Evolutionary conservation across 2,329 filamentous ascomycete species (phyloP).

Genomic region (Knoxdaviesia capensis): DNA sequence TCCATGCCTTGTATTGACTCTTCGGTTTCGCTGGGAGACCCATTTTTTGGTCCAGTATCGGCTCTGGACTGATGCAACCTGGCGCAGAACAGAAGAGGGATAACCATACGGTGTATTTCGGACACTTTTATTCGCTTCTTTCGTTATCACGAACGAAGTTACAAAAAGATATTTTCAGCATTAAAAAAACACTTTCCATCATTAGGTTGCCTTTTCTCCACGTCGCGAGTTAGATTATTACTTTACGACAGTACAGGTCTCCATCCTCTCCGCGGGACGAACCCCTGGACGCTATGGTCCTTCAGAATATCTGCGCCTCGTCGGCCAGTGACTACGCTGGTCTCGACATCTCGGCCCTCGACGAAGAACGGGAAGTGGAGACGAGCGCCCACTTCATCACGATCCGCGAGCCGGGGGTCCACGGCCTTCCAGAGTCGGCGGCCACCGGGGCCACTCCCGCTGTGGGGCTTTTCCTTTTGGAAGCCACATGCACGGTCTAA

Average conservation of each 20-base stretch:
- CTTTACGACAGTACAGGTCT: slow-evolving; percentile 19
- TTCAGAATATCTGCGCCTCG: slow-evolving; percentile 34
- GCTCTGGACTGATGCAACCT: too few relatives aligned
- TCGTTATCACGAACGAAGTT: too few relatives aligned
- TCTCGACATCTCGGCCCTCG: slow-evolving; percentile 35
- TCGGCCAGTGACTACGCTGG: slow-evolving; percentile 46
- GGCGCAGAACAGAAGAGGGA: too few relatives aligned
- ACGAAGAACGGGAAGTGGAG: slow-evolving; percentile 40
- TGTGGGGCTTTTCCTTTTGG: slow-evolving; percentile 4
- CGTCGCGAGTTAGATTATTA: not conserved
- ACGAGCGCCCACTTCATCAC: slow-evolving; percentile 4
- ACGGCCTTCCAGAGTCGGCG: slow-evolving; percentile 4
- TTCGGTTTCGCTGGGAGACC: too few relatives aligned
- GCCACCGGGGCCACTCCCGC: slow-evolving; percentile 10
- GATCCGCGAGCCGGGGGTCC: not conserved
- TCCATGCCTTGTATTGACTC: too few relatives aligned
- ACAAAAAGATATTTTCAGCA: too few relatives aligned
- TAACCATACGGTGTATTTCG: too few relatives aligned
- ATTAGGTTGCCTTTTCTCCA: too few relatives aligned
- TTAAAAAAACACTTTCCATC: too few relatives aligned
- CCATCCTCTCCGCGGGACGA: slow-evolving; percentile 40
- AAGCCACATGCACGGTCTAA: slow-evolving; percentile 45
- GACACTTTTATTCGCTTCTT: too few relatives aligned
- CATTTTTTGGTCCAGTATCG: too few relatives aligned
- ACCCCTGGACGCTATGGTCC: slow-evolving; percentile 39